A percentile compares a stretch with the other conserved stretches of the same genome.
These are phyloP conservation scores for Choiromyces venosus DNA, from an alignment of 495 filamentous ascomycete genomes.

Conservation along the genomic window DNA sequence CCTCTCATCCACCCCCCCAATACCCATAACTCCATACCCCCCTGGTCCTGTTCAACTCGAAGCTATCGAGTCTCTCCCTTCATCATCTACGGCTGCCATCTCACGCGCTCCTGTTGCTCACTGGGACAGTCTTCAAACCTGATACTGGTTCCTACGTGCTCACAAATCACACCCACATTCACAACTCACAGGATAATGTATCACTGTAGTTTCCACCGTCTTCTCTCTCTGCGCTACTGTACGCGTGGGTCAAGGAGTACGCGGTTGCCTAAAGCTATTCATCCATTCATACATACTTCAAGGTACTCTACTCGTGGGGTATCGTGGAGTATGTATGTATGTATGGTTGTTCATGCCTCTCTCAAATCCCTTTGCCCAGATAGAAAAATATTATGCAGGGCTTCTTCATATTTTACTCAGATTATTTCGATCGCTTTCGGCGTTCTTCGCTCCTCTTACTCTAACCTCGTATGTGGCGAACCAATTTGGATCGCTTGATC, in stretches of 20 bases:
- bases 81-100: constrained; percentile 20
- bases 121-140: constrained; percentile 1
- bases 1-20: constrained; percentile 11
- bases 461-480: constrained; percentile 34
- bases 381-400: background rate
- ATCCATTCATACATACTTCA: background rate
- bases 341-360: constrained; percentile 27
- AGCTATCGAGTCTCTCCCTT: constrained; percentile 2
- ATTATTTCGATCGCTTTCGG: constrained; percentile 37
- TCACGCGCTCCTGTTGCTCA: constrained; percentile 30
- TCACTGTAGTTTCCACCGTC: constrained; percentile 1
- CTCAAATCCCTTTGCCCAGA: constrained; percentile 20
- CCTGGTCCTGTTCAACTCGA: constrained; percentile 30
- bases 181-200: constrained; percentile 2
- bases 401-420: constrained; percentile 21
- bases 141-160: background rate
- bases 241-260: too few species aligned
- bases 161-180: background rate
- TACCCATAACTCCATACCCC: constrained; percentile 16
- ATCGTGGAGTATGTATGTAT: constrained; percentile 33
- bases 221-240: too few species aligned
- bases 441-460: constrained; percentile 21
- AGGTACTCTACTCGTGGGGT: constrained; percentile 14
- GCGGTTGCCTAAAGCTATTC: background rate
- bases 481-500: constrained; percentile 23